Evolutionary conservation across 345 rosid genomes (phyloP).

Genomic region (Excoecaria agallocha): DNA sequence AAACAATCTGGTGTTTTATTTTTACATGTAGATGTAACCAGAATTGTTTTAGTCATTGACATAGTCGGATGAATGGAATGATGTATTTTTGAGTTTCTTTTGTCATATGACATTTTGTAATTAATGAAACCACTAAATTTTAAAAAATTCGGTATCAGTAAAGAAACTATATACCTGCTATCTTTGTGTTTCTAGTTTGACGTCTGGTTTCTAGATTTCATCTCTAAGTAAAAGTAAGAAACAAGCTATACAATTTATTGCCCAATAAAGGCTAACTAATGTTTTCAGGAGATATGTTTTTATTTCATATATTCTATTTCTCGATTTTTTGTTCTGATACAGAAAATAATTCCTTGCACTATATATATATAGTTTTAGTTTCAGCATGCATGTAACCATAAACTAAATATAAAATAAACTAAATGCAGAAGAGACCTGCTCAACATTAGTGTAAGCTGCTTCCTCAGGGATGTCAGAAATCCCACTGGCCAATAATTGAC

Average conservation of each 20-base stretch:
- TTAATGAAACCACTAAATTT: no score
- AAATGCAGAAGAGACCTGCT: conserved; percentile 46
- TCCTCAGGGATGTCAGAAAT: conserved; percentile 86
- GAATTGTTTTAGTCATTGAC: neutral
- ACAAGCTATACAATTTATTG: neutral
- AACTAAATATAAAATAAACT: neutral
- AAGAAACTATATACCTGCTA: neutral
- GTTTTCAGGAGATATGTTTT: neutral
- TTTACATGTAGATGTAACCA: neutral
- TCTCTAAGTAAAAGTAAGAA: neutral
- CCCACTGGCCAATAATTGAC: conserved; percentile 72
- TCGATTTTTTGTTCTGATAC: neutral
- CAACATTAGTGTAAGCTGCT: conserved; percentile 61
- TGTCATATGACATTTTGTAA: no score
- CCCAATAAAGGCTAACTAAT: neutral
- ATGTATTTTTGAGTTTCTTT: neutral
- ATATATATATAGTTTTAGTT: neutral
- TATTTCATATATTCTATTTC: neutral
- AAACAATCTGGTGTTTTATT: neutral
- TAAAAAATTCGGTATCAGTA: no score
- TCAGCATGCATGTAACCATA: neutral
- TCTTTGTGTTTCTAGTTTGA: neutral
- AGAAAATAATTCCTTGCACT: neutral
- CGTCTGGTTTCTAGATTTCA: no score
- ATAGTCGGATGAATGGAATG: neutral